A percentile compares a stretch with the other conserved stretches of the same genome.
These are phyloP conservation scores for Colletotrichum spinosum DNA, from an alignment of 2,329 filamentous ascomycete species.

Conservation along the genomic window DNA sequence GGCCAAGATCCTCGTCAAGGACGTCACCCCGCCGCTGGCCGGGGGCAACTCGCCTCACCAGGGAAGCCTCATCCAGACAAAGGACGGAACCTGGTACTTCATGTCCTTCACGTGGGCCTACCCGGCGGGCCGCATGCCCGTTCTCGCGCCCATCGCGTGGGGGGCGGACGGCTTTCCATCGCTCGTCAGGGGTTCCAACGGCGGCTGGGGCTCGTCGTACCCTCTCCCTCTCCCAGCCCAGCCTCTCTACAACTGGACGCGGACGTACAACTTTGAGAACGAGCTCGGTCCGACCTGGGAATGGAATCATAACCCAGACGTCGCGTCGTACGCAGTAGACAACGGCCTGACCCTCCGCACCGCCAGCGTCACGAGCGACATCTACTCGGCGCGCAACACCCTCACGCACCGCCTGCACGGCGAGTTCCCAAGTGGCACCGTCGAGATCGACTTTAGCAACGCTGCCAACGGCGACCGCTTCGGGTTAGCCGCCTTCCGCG, in stretches of 20 bases:
- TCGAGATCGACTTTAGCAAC: constrained; percentile 59
- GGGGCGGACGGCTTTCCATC: constrained; percentile 62
- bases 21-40: constrained; percentile 55
- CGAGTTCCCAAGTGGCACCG: constrained; percentile 59
- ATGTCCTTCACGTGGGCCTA: constrained; percentile 68
- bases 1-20: constrained; percentile 54
- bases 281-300: constrained; percentile 62
- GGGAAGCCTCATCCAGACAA: constrained; percentile 65
- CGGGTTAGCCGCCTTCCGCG: constrained; percentile 65
- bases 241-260: constrained; percentile 42
- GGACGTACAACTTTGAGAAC: constrained; percentile 58
- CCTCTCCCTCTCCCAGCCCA: constrained; percentile 46
- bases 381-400: constrained; percentile 61
- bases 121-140: constrained; percentile 67
- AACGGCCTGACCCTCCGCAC: constrained; percentile 60
- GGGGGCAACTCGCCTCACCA: constrained; percentile 64
- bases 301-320: constrained; percentile 73
- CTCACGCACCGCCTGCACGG: constrained; percentile 60
- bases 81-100: constrained; percentile 67
- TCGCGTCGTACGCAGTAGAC: constrained; percentile 55
- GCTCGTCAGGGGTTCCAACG: constrained; percentile 53
- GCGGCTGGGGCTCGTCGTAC: constrained; percentile 61
- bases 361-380: constrained; percentile 63
- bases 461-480: constrained; percentile 64
- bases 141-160: constrained; percentile 67